A percentile compares a stretch with the other conserved stretches of the same genome.
These are phyloP conservation scores for Phylloporus scabripes DNA, from an alignment of 768 basidiomycete species.

Conservation along the genomic window DNA sequence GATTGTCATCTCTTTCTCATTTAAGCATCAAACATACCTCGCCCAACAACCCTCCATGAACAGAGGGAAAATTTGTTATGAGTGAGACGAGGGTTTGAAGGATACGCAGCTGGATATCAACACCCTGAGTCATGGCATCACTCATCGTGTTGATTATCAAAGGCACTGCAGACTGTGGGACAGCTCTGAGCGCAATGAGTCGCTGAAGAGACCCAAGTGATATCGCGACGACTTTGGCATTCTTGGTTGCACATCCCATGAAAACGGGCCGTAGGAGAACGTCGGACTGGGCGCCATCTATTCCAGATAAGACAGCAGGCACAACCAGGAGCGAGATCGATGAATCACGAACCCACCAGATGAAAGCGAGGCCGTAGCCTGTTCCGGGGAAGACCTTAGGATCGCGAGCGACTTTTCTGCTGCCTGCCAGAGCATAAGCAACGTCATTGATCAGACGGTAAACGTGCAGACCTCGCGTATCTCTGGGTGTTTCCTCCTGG, in stretches of 20 bases:
- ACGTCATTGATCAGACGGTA: neutral
- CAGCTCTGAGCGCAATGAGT: conserved; percentile 80
- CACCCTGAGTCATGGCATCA: conserved; percentile 87
- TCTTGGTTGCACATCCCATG: conserved; percentile 91
- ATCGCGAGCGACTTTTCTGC: conserved; percentile 84
- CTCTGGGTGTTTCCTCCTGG: conserved; percentile 83
- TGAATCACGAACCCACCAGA: conserved; percentile 49
- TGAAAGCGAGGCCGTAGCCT: conserved; percentile 64
- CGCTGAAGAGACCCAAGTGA: conserved; percentile 88
- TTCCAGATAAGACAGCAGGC: conserved; percentile 9
- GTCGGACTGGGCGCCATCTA: conserved; percentile 75
- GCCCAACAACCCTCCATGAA: conserved; percentile 75
- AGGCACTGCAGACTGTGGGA: conserved; percentile 73
- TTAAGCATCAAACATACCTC: conserved; percentile 49
- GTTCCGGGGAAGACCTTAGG: conserved; percentile 76
- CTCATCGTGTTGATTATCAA: conserved; percentile 79
- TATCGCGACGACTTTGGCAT: conserved; percentile 90
- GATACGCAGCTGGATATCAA: conserved; percentile 93
- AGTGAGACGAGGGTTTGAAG: conserved; percentile 89
- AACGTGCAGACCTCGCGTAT: conserved; percentile 75
- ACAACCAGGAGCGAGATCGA: neutral
- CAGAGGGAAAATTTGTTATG: conserved; percentile 78
- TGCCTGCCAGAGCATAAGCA: conserved; percentile 43
- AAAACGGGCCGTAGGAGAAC: conserved; percentile 83
- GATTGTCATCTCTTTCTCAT: neutral